phyloP scores from a whole-genome alignment of 768 basidiomycete species.

The Lactarius indigo region DNA sequence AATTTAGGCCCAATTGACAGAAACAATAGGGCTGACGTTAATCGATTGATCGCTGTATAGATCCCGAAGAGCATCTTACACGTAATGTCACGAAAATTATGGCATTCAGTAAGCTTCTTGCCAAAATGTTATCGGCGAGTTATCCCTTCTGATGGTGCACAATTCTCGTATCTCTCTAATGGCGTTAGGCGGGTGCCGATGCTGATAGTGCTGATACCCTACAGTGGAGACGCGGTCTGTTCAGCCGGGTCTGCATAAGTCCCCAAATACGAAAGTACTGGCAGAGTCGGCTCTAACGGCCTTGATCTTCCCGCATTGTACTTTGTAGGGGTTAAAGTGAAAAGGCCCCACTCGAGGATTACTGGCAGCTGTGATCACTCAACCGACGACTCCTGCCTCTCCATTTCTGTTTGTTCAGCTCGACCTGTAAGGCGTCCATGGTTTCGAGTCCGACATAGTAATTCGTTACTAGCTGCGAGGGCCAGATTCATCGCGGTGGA shows the following conservation, averaged over 20 bases:
- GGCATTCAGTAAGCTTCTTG: neutral
- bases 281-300: too few species aligned
- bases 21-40: neutral
- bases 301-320: too few species aligned
- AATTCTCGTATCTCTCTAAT: neutral
- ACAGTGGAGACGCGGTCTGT: neutral
- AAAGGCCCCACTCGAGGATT: neutral
- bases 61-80: neutral
- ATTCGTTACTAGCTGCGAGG: neutral
- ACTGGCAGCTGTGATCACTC: neutral
- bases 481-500: neutral
- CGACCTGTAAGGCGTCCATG: neutral
- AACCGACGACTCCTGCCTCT: neutral
- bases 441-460: neutral
- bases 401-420: neutral
- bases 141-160: neutral
- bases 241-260: neutral
- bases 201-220: neutral
- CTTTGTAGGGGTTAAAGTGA: neutral
- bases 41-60: neutral
- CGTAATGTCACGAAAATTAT: neutral
- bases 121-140: neutral
- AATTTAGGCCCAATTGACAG: neutral
- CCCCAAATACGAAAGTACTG: too few species aligned
- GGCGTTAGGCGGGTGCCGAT: neutral